phyloP scores from a whole-genome alignment of 371 early-diverging fungal species.

The Mortierella sp. region DNA sequence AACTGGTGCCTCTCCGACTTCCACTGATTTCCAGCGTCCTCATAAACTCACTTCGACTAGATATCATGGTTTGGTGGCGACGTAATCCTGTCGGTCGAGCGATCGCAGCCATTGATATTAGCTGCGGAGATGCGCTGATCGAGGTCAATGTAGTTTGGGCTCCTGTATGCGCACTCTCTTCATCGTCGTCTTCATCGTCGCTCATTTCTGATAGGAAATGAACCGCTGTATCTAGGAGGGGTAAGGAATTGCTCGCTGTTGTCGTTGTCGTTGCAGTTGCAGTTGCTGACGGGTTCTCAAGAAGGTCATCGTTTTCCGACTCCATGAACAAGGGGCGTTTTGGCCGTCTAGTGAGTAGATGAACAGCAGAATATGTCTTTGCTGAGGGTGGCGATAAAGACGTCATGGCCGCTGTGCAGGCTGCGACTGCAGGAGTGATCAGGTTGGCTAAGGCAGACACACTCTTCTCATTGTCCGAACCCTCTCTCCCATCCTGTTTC shows the following conservation, averaged over 20 bases:
- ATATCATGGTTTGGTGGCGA: constrained; percentile 51
- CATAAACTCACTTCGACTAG: constrained; percentile 40
- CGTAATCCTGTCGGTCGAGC: constrained; percentile 19
- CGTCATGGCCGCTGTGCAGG: constrained; percentile 24
- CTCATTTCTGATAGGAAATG: not conserved
- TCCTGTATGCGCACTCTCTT: not conserved
- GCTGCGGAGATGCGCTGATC: not conserved
- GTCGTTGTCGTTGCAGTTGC: not conserved
- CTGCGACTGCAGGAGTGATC: not conserved
- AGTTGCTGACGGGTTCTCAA: constrained; percentile 5
- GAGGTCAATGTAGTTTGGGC: not conserved
- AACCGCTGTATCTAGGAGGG: not conserved
- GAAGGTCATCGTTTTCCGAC: not conserved
- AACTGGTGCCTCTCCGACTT: not conserved
- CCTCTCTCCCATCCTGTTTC: too few relatives aligned
- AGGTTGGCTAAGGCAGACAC: not conserved
- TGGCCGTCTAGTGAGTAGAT: not conserved
- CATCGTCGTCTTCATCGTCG: not conserved
- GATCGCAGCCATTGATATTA: not conserved
- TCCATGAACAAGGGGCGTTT: not conserved
- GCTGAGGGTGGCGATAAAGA: constrained; percentile 19
- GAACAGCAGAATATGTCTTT: not conserved
- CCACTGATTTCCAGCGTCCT: constrained; percentile 19
- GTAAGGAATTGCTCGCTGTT: not conserved
- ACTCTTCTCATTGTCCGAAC: too few relatives aligned